Evolutionary conservation across 306 rosid species (phyloP), one percentile per base, ranked within the genome.

Genomic region (Quercus berberidifolia): DNA sequence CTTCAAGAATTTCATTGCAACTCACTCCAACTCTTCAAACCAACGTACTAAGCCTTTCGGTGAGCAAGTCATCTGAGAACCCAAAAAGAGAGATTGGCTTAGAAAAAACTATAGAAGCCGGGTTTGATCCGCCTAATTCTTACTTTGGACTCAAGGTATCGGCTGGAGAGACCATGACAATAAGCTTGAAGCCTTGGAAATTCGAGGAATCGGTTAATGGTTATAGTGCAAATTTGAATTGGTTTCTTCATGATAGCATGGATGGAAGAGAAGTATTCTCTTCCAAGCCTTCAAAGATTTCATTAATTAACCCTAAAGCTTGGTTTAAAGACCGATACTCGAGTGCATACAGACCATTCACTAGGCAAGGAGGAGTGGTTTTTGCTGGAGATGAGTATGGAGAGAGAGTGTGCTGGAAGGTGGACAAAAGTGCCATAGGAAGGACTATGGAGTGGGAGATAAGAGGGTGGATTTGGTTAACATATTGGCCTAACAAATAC

Each of bases 321-420:
- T 95, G 99, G 99, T 95, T 92, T 55, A 85, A 76, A 35, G 87
- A 95, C 46, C 75, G 98, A 57, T 95, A 92, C 76, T 89, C 97
- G 0, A 95, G 96, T 57, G 99, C 88, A 73, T 81, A 89, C 74
- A 75, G 98, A 76, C 98, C 98, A 3, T 95, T 93, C 67, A 95
- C 93, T 0, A 86, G 92, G 76, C 97, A 93, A 87, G 99, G 99
- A 57, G 98, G 98, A 17, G 85, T 93, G 41, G 76, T 91, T 30
- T 95, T 95, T 77, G 99, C 98, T 0, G 88, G 94, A 2, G 99
- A 95, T 75, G 96, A 88, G 75, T 92, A 93, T 38, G 98, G 98
- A 43, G 93, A 90, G 59, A 84, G 92, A 20, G 94, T 91, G 9
- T 60, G 89, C 62, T 95, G 99, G 99, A 95, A 93, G 76, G 91